phyloP scores from a whole-genome alignment of 768 basidiomycete genomes.

The Suillus tomentosus region DNA sequence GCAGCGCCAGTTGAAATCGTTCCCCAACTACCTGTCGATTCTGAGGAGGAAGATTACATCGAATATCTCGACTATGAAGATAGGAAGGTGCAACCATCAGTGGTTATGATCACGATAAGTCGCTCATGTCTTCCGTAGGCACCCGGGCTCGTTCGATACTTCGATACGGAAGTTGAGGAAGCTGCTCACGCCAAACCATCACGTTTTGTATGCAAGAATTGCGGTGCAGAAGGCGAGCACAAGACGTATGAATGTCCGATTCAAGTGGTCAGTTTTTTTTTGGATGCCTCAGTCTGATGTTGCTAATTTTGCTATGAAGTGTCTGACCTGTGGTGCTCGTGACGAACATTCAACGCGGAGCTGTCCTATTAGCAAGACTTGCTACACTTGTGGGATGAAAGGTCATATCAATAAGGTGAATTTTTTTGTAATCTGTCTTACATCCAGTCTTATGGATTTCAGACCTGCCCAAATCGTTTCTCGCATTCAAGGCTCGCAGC shows the following conservation, averaged over 20 bases:
- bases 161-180: slow-evolving; percentile 49
- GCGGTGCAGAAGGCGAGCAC: slow-evolving; percentile 74
- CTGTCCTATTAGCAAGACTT: slow-evolving; percentile 81
- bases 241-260: slow-evolving; percentile 69
- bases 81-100: slow-evolving; percentile 45
- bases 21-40: slow-evolving; percentile 40
- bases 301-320: slow-evolving; percentile 43
- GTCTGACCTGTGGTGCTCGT: slow-evolving; percentile 77
- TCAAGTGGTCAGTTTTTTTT: slow-evolving; percentile 55
- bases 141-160: slow-evolving; percentile 60
- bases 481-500: slow-evolving; percentile 22
- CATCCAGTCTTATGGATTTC: slow-evolving; percentile 11
- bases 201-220: slow-evolving; percentile 71
- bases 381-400: slow-evolving; percentile 82
- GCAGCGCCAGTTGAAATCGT: slow-evolving; percentile 49
- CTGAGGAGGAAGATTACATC: slow-evolving; percentile 67
- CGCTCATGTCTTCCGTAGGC: slow-evolving; percentile 38
- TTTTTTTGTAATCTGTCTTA: background rate
- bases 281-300: background rate
- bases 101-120: background rate
- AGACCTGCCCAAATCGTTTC: slow-evolving; percentile 75
- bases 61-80: slow-evolving; percentile 79
- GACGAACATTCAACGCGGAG: slow-evolving; percentile 77
- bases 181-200: slow-evolving; percentile 40
- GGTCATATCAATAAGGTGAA: slow-evolving; percentile 72